Conservation (phyloP, 805 yeast genomes). For the Maudiozyma serrabonitensis region DNA sequence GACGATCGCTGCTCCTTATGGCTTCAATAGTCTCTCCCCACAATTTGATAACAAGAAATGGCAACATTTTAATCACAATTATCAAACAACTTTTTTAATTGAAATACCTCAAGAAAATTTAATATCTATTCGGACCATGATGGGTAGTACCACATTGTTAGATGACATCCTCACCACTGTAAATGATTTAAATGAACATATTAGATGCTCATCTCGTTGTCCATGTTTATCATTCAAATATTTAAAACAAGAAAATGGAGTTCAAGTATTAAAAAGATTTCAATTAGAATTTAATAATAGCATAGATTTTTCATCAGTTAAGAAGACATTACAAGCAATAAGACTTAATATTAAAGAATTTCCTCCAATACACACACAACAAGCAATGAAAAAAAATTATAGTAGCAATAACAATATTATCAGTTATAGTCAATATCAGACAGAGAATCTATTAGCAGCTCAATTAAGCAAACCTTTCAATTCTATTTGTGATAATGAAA, state of each 20-base stretch:
- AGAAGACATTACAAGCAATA: conserved; percentile 3
- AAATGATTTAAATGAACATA: background rate
- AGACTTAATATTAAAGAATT: conserved; percentile 7
- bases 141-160: background rate
- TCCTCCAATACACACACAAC: background rate
- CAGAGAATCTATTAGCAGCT: no score
- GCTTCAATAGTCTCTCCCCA: conserved; percentile 10
- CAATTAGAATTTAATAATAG: conserved; percentile 15
- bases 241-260: conserved; percentile 4
- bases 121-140: background rate
- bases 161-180: background rate
- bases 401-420: background rate
- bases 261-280: conserved; percentile 13
- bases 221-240: conserved; percentile 26
- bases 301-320: conserved; percentile 8
- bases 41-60: conserved; percentile 12
- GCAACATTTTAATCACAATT: conserved; percentile 13
- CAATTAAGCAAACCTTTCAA: no score
- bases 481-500: no score
- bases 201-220: conserved; percentile 18
- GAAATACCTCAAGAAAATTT: background rate
- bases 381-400: background rate
- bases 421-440: no score
- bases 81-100: conserved; percentile 4
- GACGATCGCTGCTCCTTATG: conserved; percentile 15